Conservation (phyloP, 2,329 filamentous ascomycete genomes). For the Fusarium neocosmosporiellum region DNA sequence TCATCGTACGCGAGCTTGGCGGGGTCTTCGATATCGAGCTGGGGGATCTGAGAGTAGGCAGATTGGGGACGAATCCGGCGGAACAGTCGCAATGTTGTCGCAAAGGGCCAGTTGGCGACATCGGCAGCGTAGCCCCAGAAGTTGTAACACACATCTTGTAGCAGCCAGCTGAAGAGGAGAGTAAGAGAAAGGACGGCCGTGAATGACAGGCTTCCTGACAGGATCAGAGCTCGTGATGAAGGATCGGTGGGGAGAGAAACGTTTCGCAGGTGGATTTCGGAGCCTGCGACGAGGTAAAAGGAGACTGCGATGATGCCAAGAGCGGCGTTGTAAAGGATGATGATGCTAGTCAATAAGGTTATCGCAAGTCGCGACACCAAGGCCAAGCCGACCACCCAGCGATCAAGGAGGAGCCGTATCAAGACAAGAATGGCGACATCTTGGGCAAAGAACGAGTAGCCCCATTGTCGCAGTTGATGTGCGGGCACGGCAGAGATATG, state of each 20-base stretch:
- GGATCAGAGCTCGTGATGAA: slow-evolving; percentile 45
- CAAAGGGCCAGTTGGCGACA: slow-evolving; percentile 41
- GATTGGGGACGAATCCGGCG: not conserved
- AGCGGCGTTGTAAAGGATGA: slow-evolving; percentile 28
- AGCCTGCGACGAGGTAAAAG: slow-evolving; percentile 48
- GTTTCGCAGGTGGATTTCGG: slow-evolving; percentile 51
- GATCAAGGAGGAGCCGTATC: slow-evolving; percentile 47
- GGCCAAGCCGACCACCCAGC: slow-evolving; percentile 30
- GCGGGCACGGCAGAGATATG: slow-evolving; percentile 43
- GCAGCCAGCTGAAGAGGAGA: slow-evolving; percentile 34
- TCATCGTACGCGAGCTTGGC: not conserved
- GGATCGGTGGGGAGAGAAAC: slow-evolving; percentile 46
- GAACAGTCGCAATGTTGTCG: slow-evolving; percentile 17
- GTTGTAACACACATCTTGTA: slow-evolving; percentile 40
- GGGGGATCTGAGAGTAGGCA: slow-evolving; percentile 35
- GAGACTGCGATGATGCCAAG: slow-evolving; percentile 36
- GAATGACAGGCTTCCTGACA: slow-evolving; percentile 46
- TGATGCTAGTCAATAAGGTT: slow-evolving; percentile 9
- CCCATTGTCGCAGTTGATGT: slow-evolving; percentile 25
- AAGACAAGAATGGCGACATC: slow-evolving; percentile 47
- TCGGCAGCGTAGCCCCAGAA: slow-evolving; percentile 38
- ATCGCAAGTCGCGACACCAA: slow-evolving; percentile 18
- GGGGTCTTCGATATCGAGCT: slow-evolving; percentile 37
- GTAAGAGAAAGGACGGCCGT: slow-evolving; percentile 29
- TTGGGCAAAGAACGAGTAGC: slow-evolving; percentile 49